Evolutionary conservation across 2,329 filamentous ascomycete species (phyloP).

Genomic region (Hymenotorrendiella dingleyae): DNA sequence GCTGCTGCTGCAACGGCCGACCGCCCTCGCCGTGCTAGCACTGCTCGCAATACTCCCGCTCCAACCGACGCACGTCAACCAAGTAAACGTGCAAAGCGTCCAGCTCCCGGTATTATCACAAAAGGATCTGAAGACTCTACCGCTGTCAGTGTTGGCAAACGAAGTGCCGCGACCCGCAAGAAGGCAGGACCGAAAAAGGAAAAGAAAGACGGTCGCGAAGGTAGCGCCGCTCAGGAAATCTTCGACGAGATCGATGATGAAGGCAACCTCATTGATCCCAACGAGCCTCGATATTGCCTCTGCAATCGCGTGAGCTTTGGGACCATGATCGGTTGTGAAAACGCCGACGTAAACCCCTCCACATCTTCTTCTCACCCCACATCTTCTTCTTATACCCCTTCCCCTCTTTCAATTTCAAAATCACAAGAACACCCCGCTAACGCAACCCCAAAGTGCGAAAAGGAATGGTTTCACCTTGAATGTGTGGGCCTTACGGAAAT

Average conservation of each 20-base stretch:
- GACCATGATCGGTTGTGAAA: conserved; percentile 79
- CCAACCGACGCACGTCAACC: conserved; percentile 40
- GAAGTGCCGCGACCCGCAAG: conserved; percentile 63
- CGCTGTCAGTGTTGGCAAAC: conserved; percentile 61
- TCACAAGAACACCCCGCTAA: no score
- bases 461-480: conserved; percentile 79
- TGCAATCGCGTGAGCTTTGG: conserved; percentile 78
- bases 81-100: conserved; percentile 60
- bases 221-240: conserved; percentile 40
- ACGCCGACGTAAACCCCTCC: conserved; percentile 55
- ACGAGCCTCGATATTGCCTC: conserved; percentile 71
- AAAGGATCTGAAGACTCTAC: conserved; percentile 38
- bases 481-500: conserved; percentile 66
- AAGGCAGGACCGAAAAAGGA: conserved; percentile 47
- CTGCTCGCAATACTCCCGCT: conserved; percentile 35
- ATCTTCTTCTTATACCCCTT: not conserved
- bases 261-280: conserved; percentile 64
- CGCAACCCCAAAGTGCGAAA: conserved; percentile 53
- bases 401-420: not conserved
- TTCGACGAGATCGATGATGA: conserved; percentile 61
- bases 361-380: not conserved
- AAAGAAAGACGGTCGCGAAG: conserved; percentile 34
- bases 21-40: conserved; percentile 31
- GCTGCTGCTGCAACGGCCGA: conserved; percentile 22
- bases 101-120: conserved; percentile 66